Base-by-base conservation (phyloP, 352 stramenopile genomes). In the Globisporangium uncinulatum region DNA sequence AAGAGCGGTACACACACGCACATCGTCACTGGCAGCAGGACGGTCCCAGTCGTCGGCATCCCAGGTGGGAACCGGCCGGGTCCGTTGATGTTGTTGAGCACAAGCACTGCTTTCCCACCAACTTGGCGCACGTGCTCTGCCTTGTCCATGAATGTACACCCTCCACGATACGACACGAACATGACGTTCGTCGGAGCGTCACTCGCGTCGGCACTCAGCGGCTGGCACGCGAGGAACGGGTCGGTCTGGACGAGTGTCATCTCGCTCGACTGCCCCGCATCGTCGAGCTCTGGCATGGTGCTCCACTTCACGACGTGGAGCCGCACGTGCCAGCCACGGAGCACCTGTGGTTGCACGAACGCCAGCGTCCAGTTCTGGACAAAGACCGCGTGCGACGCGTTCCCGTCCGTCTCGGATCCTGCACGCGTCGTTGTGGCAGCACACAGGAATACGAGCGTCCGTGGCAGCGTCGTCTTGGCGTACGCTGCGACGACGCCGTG, bases 61-160 rank as follows among this genome's bases (percentile, higher is more conserved):
- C 63, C 58, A 1, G 57, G 46, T 20, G 76, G 76, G 52, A 92
- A 92, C 17, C 79, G 64, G 29, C 74, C 76, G 43, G 74, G 63
- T 0, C 77, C 78, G 11, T 83, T 81, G 20, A 79, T 57, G 43
- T 91, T 89, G 60, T 91, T 91, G 1, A 85, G 67, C 17, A 89
- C 68, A 1, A 89, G 11, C n/a, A 87, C 43, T 4, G 71, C 67
- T 7, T 58, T 62, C 2, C 74, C 76, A 3, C 67, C 58, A 1
- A 61, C 78, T n/a, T 54, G 32, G 13, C 50, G 54, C 13, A 74
- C 61, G 21, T 73, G 63, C 0, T 75, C 63, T 1, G 78, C 78
- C 54, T 91, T 91, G 0, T 89, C 81, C n/a, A 86, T 66, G 20
- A 91, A 85, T 6, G 78, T 76, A 41, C 81, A 91, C 0, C 55